A percentile compares a stretch with the other conserved stretches of the same genome.
phyloP scores from a whole-genome alignment of 116 monocot genomes.

The Trichopus zeylanicus region DNA sequence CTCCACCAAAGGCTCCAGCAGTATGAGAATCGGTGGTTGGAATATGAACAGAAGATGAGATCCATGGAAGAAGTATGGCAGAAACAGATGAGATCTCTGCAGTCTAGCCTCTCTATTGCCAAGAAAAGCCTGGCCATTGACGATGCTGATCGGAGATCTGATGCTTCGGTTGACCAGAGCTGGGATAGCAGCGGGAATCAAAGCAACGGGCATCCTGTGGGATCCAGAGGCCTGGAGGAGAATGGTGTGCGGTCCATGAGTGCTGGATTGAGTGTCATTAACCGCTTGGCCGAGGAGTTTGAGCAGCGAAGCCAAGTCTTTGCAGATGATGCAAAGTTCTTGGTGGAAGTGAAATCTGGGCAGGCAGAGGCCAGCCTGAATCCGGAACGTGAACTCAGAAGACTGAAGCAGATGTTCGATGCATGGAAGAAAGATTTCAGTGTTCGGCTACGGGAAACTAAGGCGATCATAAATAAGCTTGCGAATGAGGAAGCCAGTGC shows the following conservation, averaged over 20 bases:
- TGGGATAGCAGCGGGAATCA: slow-evolving; percentile 39
- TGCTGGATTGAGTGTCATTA: slow-evolving; percentile 31
- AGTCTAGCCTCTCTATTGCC: slow-evolving; percentile 61
- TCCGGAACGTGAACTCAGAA: slow-evolving; percentile 52
- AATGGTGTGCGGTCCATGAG: slow-evolving; percentile 19
- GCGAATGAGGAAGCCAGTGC: slow-evolving; percentile 28
- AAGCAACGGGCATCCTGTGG: not conserved
- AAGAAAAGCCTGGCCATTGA: slow-evolving; percentile 53
- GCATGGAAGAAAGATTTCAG: slow-evolving; percentile 67
- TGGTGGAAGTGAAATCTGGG: slow-evolving; percentile 71
- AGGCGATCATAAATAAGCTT: slow-evolving; percentile 44
- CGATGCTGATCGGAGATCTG: slow-evolving; percentile 28
- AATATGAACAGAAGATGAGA: slow-evolving; percentile 75
- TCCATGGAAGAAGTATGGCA: slow-evolving; percentile 92
- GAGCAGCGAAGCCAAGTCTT: slow-evolving; percentile 49
- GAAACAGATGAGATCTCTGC: slow-evolving; percentile 75
- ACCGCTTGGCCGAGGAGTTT: slow-evolving; percentile 49
- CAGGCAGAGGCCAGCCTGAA: slow-evolving; percentile 43
- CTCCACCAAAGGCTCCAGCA: slow-evolving; percentile 72
- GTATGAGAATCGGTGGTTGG: slow-evolving; percentile 68
- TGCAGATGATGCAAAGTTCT: slow-evolving; percentile 47
- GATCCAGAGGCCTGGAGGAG: slow-evolving; percentile 10
- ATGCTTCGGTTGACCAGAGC: slow-evolving; percentile 47
- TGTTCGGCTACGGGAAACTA: slow-evolving; percentile 43
- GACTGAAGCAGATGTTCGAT: slow-evolving; percentile 56